Conservation (phyloP, 2,329 filamentous ascomycete genomes). For the Colletotrichum melonis region DNA sequence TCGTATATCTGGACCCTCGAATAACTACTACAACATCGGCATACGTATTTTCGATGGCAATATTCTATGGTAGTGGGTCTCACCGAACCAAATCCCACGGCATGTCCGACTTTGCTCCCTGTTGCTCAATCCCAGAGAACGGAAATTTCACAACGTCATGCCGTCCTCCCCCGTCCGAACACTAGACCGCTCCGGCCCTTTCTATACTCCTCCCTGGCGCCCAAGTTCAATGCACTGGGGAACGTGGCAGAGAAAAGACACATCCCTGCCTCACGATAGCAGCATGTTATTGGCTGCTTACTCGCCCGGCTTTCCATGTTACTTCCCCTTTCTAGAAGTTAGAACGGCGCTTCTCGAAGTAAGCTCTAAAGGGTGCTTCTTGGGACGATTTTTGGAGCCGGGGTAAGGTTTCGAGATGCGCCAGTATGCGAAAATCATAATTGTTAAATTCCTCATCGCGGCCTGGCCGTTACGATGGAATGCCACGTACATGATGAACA, state of each 20-base stretch:
- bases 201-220: slow-evolving; percentile 15
- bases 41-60: not conserved
- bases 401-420: not conserved
- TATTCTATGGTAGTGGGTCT: not conserved
- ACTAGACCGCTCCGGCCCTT: not conserved
- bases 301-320: not conserved
- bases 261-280: not conserved
- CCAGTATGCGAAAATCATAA: not conserved
- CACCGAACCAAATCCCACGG: slow-evolving; percentile 1
- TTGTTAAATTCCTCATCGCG: not conserved
- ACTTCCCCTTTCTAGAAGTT: not conserved
- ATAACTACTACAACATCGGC: not conserved
- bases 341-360: slow-evolving; percentile 11
- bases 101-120: not conserved
- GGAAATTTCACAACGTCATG: slow-evolving; percentile 35
- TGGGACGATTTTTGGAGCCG: not conserved
- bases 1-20: not conserved
- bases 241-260: not conserved
- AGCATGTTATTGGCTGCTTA: not conserved
- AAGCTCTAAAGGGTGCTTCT: not conserved
- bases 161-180: slow-evolving; percentile 13
- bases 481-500: not conserved
- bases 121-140: slow-evolving; percentile 1
- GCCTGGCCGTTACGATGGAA: not conserved
- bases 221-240: slow-evolving; percentile 10